Evolutionary conservation across 139 green algal species (phyloP).

Genomic region (Chlamydomonas incerta): DNA sequence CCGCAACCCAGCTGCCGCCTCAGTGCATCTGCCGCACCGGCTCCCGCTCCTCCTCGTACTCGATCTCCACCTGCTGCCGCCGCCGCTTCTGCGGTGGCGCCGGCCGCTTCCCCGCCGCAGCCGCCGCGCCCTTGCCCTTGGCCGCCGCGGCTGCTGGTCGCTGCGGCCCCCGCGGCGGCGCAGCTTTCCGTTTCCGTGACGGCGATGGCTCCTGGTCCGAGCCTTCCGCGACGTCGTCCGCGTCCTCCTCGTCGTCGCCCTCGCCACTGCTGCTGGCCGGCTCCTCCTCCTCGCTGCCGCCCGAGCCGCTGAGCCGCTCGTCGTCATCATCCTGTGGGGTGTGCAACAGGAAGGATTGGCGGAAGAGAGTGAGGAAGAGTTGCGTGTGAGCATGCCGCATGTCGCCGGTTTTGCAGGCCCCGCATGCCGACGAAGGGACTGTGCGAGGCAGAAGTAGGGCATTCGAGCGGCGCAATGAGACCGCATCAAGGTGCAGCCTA

Average conservation of each 20-base stretch:
- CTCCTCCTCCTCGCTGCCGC: not conserved
- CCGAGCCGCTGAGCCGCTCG: not conserved
- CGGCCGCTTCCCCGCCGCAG: not conserved
- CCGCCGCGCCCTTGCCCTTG: conserved; percentile 19
- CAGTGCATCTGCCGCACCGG: conserved; percentile 41
- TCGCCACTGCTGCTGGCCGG: not conserved
- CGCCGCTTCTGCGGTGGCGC: conserved; percentile 12
- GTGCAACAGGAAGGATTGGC: too few species aligned
- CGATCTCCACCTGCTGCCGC: conserved; percentile 73
- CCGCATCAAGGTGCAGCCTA: too few species aligned
- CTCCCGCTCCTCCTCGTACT: conserved; percentile 85
- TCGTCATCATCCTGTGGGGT: conserved; percentile 42
- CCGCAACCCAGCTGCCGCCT: too few species aligned
- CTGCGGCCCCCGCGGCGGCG: not conserved
- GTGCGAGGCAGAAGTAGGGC: too few species aligned
- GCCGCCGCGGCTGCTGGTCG: not conserved
- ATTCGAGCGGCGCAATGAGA: too few species aligned
- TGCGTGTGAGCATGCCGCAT: too few species aligned
- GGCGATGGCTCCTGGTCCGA: conserved; percentile 29
- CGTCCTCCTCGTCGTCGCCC: not conserved
- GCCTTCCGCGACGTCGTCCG: not conserved
- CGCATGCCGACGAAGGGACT: too few species aligned
- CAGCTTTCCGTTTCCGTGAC: conserved; percentile 26
- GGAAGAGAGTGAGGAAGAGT: too few species aligned
- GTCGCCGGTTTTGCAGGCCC: too few species aligned